phyloP scores from a whole-genome alignment of 768 basidiomycete genomes.

The Suillus ampliporus region DNA sequence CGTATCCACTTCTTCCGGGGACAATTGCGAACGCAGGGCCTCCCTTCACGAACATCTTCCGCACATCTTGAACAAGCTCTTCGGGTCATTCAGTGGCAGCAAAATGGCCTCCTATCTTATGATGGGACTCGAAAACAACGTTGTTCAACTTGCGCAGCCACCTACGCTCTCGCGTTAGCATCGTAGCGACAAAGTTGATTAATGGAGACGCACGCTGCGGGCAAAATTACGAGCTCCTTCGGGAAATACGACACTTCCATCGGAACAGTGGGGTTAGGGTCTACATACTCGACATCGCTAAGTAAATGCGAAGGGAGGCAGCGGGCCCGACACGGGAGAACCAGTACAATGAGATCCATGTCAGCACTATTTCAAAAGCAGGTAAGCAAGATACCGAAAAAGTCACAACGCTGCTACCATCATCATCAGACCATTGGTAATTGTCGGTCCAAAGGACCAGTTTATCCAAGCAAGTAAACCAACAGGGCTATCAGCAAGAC shows the following conservation, averaged over 20 bases:
- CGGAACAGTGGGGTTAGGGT: constrained; percentile 30
- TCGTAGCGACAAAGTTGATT: neutral
- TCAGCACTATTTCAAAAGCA: constrained; percentile 31
- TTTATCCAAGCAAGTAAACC: constrained; percentile 56
- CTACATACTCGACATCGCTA: neutral
- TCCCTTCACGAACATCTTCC: constrained; percentile 58
- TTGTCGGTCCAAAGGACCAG: constrained; percentile 49
- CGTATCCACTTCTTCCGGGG: constrained; percentile 48
- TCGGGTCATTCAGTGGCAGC: constrained; percentile 56
- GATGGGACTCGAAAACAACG: constrained; percentile 52
- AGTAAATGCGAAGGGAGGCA: constrained; percentile 27
- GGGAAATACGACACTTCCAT: constrained; percentile 70
- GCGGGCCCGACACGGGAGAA: constrained; percentile 37
- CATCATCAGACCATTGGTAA: constrained; percentile 59
- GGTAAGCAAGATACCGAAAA: neutral
- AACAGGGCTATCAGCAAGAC: constrained; percentile 57
- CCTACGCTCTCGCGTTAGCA: constrained; percentile 28
- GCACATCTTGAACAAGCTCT: constrained; percentile 51
- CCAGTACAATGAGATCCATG: constrained; percentile 41
- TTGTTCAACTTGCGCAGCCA: constrained; percentile 43
- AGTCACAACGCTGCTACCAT: constrained; percentile 40
- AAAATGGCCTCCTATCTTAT: constrained; percentile 59
- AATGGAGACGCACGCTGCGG: constrained; percentile 3
- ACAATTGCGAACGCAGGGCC: constrained; percentile 56
- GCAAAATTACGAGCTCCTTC: constrained; percentile 78